These are phyloP conservation scores for Cystobasidium pallidum DNA, from an alignment of 1,284 basidiomycete species.

Conservation along the genomic window DNA sequence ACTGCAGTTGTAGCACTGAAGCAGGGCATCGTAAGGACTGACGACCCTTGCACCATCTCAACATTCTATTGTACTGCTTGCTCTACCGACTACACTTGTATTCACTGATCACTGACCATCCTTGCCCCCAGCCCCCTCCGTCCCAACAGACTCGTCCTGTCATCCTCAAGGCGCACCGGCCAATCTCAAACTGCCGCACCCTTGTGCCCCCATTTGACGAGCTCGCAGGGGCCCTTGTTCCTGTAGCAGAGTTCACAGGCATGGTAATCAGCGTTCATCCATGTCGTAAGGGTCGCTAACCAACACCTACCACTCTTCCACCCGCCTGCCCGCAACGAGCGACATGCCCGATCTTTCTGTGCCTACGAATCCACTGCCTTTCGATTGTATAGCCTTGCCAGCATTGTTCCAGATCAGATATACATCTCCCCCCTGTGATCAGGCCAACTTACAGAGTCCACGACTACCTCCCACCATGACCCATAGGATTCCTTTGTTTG, in stretches of 20 bases:
- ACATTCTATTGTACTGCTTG: no score
- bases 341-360: slow-evolving; percentile 39
- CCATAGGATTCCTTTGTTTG: slow-evolving; percentile 20
- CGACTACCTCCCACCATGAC: slow-evolving; percentile 35
- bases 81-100: no score
- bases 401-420: not conserved
- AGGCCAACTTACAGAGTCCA: slow-evolving; percentile 33
- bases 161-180: no score
- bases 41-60: no score
- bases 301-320: slow-evolving; percentile 35
- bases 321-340: slow-evolving; percentile 29
- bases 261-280: no score
- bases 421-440: not conserved
- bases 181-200: slow-evolving; percentile 4
- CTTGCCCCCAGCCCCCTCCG: no score
- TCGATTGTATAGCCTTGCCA: slow-evolving; percentile 36
- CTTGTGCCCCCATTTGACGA: slow-evolving; percentile 23
- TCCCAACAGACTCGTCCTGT: no score
- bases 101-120: no score
- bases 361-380: slow-evolving; percentile 41
- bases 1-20: no score
- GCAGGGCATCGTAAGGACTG: no score
- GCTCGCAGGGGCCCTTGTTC: slow-evolving; percentile 31
- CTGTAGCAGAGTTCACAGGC: not conserved
- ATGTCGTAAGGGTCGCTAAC: no score